Evolutionary conservation across 2,329 filamentous ascomycete genomes (phyloP), one percentile per base, ranked within the genome.

Genomic region (Pseudogymnoascus sp.): DNA sequence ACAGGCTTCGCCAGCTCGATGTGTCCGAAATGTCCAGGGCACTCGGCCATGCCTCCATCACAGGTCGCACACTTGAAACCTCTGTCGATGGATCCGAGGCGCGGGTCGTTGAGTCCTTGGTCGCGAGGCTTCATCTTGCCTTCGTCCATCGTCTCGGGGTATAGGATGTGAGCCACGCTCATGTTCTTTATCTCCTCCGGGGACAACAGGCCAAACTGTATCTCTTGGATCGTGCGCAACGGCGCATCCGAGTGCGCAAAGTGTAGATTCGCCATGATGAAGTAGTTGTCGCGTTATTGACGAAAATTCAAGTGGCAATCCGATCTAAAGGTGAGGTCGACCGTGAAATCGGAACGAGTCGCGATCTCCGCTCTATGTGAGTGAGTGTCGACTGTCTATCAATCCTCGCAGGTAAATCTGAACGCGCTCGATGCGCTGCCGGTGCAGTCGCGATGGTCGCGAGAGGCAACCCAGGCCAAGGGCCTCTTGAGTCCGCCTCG

Each of bases 81-180:
- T 67, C 94, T 88, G 75, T 99, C 95, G 74, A 99, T 96, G 59
- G 94, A 96, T 63, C 94, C 94, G 60, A 99, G 87, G 69, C 92
- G 90, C 67, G 94, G 92, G 74, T 99, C 94, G 75, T 97, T 97
- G 69, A 97, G 82, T 72, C 94, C 94, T 73, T 89, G 88, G 65
- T 94, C 89, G 69, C 94, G 91, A 67, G 94, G 94, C 74, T 91
- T 91, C 68, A 90, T 88, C 72, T 92, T 90, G 76, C 89, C 89
- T 77, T 99, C 94, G 74, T 99, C 94, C 94, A 99, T 97, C 29
- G 94, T 97, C 81, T 99, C 94, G n/a, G 94, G 92, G 74, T 97
- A 97, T 75, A 94, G 84, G 74, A 99, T 93, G 75, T 96, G 91
- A 70, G 88, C 90, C 66, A 97, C 93, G 78, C 92, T 97, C 91